These are phyloP conservation scores for Pichia gijzeniarum DNA, from an alignment of 805 yeast species.

Conservation along the genomic window DNA sequence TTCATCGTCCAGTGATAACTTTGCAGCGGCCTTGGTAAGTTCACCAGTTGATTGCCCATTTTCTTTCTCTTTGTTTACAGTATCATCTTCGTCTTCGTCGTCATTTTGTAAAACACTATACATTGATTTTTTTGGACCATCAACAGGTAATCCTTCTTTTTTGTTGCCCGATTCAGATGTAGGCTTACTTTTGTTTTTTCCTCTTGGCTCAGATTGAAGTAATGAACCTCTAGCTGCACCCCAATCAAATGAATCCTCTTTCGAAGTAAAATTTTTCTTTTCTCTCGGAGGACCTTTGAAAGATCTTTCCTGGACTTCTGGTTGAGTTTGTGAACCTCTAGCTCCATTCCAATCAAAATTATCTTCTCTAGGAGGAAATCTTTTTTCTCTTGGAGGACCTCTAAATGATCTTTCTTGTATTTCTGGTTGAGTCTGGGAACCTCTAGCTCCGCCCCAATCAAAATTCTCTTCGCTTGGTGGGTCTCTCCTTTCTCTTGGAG, in stretches of 20 bases:
- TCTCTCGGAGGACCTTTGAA: conserved; percentile 12
- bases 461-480: conserved; percentile 31
- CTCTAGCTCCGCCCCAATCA: conserved; percentile 40
- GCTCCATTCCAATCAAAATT: conserved; percentile 56
- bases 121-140: conserved; percentile 36
- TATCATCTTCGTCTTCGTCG: conserved; percentile 35
- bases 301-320: conserved; percentile 11
- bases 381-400: conserved; percentile 15
- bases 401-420: conserved; percentile 26
- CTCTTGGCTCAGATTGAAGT: conserved; percentile 17
- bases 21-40: conserved; percentile 32
- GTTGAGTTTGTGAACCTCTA: conserved; percentile 52
- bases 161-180: conserved; percentile 27
- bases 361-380: conserved; percentile 31
- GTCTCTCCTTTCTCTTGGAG: conserved; percentile 9
- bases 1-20: conserved; percentile 33
- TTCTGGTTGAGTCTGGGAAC: conserved; percentile 12
- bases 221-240: conserved; percentile 36
- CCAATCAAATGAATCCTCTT: conserved; percentile 54
- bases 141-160: conserved; percentile 19
- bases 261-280: conserved; percentile 13
- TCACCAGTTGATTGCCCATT: conserved; percentile 9
- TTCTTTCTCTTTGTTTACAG: conserved; percentile 28
- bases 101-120: conserved; percentile 46
- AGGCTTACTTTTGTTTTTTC: conserved; percentile 27